Conservation (phyloP, 768 basidiomycete genomes). For the Phaffia australis region DNA sequence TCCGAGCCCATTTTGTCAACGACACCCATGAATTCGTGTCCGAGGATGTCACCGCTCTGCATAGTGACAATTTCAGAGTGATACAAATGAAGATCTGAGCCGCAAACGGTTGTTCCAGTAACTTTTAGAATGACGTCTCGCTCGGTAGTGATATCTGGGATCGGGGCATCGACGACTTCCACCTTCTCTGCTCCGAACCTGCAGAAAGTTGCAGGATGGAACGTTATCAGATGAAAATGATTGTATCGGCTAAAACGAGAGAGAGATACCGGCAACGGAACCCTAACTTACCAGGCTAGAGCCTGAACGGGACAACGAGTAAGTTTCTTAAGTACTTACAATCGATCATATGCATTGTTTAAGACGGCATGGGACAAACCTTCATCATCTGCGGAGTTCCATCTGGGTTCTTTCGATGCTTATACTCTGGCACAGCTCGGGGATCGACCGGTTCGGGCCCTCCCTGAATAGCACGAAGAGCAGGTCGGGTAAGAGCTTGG, state of each 20-base stretch:
- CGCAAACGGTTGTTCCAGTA: constrained; percentile 58
- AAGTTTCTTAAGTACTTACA: too few relatives aligned
- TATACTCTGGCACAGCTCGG: not conserved
- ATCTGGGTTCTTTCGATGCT: constrained; percentile 16
- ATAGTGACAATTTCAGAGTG: constrained; percentile 42
- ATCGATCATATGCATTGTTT: too few relatives aligned
- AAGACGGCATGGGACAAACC: too few relatives aligned
- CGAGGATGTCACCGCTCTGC: constrained; percentile 55
- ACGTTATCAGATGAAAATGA: constrained; percentile 55
- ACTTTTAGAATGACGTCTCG: constrained; percentile 65
- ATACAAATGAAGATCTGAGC: constrained; percentile 53
- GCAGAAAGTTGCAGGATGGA: constrained; percentile 45
- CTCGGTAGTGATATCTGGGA: constrained; percentile 57
- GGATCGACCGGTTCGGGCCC: too few relatives aligned
- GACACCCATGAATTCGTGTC: constrained; percentile 46
- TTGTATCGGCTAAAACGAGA: constrained; percentile 26
- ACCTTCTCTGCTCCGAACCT: constrained; percentile 45
- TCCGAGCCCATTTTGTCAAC: constrained; percentile 56
- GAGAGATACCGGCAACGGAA: not conserved
- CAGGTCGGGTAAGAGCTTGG: not conserved
- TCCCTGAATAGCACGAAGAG: not conserved
- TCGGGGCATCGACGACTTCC: constrained; percentile 43
- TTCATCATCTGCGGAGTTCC: constrained; percentile 13
- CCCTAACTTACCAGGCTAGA: constrained; percentile 14
- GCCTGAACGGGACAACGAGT: not conserved